phyloP scores from a whole-genome alignment of 345 rosid species.

The Syzygium jambos region DNA sequence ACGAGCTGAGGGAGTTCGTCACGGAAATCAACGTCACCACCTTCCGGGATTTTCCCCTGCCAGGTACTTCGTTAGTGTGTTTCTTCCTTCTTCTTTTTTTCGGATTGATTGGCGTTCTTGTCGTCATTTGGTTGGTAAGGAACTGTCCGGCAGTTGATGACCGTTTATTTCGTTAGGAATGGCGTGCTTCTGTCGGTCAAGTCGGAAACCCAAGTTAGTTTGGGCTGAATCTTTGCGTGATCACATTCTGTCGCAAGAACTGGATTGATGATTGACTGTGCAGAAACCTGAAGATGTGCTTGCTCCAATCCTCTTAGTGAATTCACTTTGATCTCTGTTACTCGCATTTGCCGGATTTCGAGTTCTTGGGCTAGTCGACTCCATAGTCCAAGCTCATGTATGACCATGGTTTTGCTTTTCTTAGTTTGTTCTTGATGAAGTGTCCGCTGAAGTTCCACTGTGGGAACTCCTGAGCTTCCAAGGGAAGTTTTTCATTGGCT shows the following conservation, averaged over 20 bases:
- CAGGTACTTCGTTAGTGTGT: slow-evolving; percentile 17
- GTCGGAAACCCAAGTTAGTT: background rate
- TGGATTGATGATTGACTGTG: background rate
- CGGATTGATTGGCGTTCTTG: background rate
- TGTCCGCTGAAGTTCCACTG: background rate
- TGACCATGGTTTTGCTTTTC: background rate
- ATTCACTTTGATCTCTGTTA: background rate
- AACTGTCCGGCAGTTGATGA: background rate
- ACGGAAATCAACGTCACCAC: slow-evolving; percentile 38
- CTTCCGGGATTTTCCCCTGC: slow-evolving; percentile 46
- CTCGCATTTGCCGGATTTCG: background rate
- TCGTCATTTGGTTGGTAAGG: background rate
- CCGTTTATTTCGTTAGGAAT: background rate
- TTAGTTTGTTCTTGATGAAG: background rate
- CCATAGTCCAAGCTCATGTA: background rate
- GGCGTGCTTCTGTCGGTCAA: background rate
- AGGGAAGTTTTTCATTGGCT: background rate
- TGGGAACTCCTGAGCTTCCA: background rate
- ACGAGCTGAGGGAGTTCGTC: slow-evolving; percentile 51
- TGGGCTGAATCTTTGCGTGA: background rate
- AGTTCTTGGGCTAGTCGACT: background rate
- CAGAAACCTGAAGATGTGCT: background rate
- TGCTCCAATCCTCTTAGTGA: background rate
- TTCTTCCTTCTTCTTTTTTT: background rate
- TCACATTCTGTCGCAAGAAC: background rate